phyloP scores from a whole-genome alignment of 805 yeast species.

The Ogataea trehalophila region DNA sequence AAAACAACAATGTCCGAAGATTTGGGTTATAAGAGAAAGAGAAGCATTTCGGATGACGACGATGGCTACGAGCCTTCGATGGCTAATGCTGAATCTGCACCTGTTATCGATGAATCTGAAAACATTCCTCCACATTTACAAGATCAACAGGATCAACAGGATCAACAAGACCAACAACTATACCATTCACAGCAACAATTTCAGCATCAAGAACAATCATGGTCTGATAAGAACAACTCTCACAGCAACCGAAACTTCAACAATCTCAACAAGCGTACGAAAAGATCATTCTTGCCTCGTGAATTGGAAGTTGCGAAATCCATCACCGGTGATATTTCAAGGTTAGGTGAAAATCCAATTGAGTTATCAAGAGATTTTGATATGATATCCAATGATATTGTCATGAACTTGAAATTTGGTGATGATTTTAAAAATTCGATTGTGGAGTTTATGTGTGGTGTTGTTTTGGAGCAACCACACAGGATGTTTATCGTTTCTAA shows the following conservation, averaged over 20 bases:
- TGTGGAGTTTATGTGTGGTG: slow-evolving; percentile 60
- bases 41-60: slow-evolving; percentile 9
- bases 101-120: neutral
- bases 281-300: slow-evolving; percentile 13
- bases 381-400: slow-evolving; percentile 61
- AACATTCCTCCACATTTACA: neutral
- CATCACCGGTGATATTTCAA: slow-evolving; percentile 46
- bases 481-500: slow-evolving; percentile 71
- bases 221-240: neutral
- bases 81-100: neutral
- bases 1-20: slow-evolving; percentile 12
- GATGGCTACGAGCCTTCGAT: slow-evolving; percentile 8
- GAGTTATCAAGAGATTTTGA: slow-evolving; percentile 46
- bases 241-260: neutral
- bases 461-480: slow-evolving; percentile 85
- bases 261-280: slow-evolving; percentile 9
- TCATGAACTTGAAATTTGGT: slow-evolving; percentile 59
- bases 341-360: slow-evolving; percentile 48
- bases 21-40: slow-evolving; percentile 7
- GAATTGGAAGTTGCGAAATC: slow-evolving; percentile 37
- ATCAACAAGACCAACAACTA: neutral
- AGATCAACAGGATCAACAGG: neutral
- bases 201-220: neutral
- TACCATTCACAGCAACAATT: neutral
- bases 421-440: slow-evolving; percentile 55